These are phyloP conservation scores for Schizosaccharomyces osmophilus DNA, from an alignment of 805 yeast species.

Conservation along the genomic window DNA sequence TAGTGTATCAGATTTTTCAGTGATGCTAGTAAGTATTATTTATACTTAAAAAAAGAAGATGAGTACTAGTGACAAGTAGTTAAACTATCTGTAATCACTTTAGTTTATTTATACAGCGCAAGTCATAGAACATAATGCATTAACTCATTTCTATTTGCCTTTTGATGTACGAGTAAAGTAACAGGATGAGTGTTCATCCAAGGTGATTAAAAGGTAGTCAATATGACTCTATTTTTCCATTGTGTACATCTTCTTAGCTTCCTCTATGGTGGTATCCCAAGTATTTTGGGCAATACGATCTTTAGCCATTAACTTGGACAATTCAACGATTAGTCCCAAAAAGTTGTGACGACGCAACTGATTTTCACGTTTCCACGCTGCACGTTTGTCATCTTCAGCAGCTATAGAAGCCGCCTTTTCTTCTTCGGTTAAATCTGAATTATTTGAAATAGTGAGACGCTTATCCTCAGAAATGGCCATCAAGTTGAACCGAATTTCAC, in stretches of 20 bases:
- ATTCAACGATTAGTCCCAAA: conserved; percentile 24
- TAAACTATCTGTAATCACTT: not conserved
- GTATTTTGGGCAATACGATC: conserved; percentile 96
- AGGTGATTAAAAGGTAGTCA: too few species aligned
- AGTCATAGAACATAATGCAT: too few species aligned
- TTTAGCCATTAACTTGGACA: conserved; percentile 24
- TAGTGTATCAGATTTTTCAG: too few species aligned
- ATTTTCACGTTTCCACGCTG: conserved; percentile 29
- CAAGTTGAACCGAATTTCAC: conserved; percentile 32
- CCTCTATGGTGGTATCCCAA: not conserved
- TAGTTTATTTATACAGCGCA: too few species aligned
- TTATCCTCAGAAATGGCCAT: conserved; percentile 30
- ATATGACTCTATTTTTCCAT: too few species aligned
- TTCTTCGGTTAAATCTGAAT: conserved; percentile 15
- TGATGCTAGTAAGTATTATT: not conserved
- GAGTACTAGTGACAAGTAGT: not conserved
- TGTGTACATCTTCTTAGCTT: not conserved
- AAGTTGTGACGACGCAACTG: conserved; percentile 29
- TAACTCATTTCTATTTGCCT: too few species aligned
- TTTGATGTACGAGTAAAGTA: too few species aligned
- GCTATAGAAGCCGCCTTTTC: conserved; percentile 23
- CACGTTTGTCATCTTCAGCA: conserved; percentile 25
- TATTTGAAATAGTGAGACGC: conserved; percentile 20
- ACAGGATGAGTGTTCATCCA: too few species aligned
- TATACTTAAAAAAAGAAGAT: not conserved